Conservation (phyloP, 108 stramenopile species). For the Cyclotella cryptica region DNA sequence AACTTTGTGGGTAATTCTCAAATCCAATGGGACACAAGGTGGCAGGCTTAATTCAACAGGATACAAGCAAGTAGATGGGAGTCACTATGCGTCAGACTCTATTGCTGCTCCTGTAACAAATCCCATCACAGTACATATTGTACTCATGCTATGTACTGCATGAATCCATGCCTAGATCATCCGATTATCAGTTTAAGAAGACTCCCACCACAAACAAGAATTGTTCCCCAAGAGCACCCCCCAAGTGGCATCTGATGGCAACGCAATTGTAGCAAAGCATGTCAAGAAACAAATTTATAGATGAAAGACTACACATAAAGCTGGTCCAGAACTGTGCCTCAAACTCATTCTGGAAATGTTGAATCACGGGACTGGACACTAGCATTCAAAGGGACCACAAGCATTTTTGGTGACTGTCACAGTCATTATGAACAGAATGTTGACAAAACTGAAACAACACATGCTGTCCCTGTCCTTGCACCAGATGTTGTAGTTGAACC, state of each 20-base stretch:
- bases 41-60: too few relatives aligned
- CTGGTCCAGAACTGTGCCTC: not conserved
- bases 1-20: too few relatives aligned
- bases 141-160: too few relatives aligned
- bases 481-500: not conserved
- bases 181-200: too few relatives aligned
- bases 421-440: not conserved
- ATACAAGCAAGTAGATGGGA: too few relatives aligned
- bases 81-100: too few relatives aligned
- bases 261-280: not conserved
- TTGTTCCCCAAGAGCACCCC: not conserved
- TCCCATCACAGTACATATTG: too few relatives aligned
- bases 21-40: too few relatives aligned
- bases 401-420: not conserved
- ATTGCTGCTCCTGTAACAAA: too few relatives aligned
- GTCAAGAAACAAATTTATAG: not conserved
- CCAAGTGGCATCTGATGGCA: not conserved
- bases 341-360: not conserved
- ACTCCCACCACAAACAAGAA: too few relatives aligned
- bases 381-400: not conserved
- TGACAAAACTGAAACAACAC: not conserved
- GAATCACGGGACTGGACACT: not conserved
- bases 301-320: not conserved
- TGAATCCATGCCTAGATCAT: too few relatives aligned
- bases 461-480: not conserved